Evolutionary conservation across 1,139 yeast species (phyloP).

Genomic region (Ashbya aceris): DNA sequence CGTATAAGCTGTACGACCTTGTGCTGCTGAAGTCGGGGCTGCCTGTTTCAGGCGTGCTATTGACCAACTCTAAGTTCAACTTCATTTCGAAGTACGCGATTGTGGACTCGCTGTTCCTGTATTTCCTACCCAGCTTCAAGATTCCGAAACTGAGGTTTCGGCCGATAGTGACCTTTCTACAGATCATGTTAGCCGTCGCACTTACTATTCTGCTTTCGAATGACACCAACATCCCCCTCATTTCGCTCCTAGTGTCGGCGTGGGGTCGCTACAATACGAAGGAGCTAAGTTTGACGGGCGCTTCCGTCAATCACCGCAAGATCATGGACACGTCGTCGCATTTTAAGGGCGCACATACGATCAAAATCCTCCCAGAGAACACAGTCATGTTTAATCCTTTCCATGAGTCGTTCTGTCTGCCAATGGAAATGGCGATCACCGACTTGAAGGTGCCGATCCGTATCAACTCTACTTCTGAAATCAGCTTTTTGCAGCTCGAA

Average conservation of each 20-base stretch:
- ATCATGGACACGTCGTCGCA: conserved; percentile 59
- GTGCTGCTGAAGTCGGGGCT: conserved; percentile 31
- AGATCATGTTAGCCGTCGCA: conserved; percentile 29
- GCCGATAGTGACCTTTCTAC: conserved; percentile 30
- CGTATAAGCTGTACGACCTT: conserved; percentile 73
- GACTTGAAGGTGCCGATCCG: conserved; percentile 56
- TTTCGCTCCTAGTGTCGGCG: conserved; percentile 37
- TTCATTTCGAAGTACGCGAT: conserved; percentile 63
- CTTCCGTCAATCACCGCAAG: conserved; percentile 32
- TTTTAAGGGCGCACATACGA: conserved; percentile 76
- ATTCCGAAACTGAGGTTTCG: conserved; percentile 63
- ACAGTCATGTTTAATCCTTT: conserved; percentile 79
- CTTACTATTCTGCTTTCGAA: conserved; percentile 33
- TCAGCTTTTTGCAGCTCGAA: conserved; percentile 59
- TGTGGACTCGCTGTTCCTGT: conserved; percentile 62
- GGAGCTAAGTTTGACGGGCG: conserved; percentile 64
- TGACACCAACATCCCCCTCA: conserved; percentile 39
- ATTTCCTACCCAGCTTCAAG: conserved; percentile 61
- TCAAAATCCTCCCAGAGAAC: conserved; percentile 85
- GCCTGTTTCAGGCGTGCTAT: conserved; percentile 25
- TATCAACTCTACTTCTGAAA: conserved; percentile 69
- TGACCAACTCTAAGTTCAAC: conserved; percentile 43
- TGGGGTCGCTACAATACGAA: conserved; percentile 45
- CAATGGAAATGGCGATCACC: conserved; percentile 30
- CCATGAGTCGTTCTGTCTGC: conserved; percentile 54